Evolutionary conservation across 2,329 filamentous ascomycete species (phyloP), one percentile per base, ranked within the genome.

Genomic region (Aspergillus spinulosporus): DNA sequence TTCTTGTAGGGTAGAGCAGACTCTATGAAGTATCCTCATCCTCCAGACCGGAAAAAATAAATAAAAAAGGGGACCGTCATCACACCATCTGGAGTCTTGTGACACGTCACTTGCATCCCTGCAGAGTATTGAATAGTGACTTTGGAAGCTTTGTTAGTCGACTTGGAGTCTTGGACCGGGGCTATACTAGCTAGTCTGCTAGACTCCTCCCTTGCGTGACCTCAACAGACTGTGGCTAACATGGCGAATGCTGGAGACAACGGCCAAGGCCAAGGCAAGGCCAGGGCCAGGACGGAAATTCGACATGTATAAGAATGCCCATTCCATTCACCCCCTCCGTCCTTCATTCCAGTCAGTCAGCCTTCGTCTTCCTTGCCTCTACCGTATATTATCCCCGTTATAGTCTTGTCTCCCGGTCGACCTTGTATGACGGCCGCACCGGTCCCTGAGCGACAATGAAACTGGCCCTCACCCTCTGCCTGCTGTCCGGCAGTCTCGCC

Each of bases 401-500:
- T 21, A 21, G 21, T 21, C 21, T 21, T 21, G 21, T 21, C 21
- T 21, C 21, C 21, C 21, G 21, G 21, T 21, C 21, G 21, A 21
- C 21, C 21, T 21, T 21, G 21, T 21, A 21, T 21, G 21, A 21
- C 21, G 21, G 21, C 21, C 21, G 21, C 21, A 21, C 21, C 21
- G 21, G 21, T 21, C 21, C 21, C 21, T 21, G 21, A 21, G 21
- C 12, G 31, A 37, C 15, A 28, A 48, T 43, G 36, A 54, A 49
- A 21, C 14, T 37, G n/a, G 36, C 46, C 34, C 49, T 45, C 36
- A 15, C 15, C 42, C 45, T 67, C 36, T 47, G 64, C 48, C 48
- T 43, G 34, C 12, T 63, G 32, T 12, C 39, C 14, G 31, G 34
- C 40, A 14, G 21, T 7, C 14, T 36, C 12, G 50, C 42, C 15